Base-by-base conservation (phyloP, 164 flowering plant species). In the Nymphaea colorata region DNA sequence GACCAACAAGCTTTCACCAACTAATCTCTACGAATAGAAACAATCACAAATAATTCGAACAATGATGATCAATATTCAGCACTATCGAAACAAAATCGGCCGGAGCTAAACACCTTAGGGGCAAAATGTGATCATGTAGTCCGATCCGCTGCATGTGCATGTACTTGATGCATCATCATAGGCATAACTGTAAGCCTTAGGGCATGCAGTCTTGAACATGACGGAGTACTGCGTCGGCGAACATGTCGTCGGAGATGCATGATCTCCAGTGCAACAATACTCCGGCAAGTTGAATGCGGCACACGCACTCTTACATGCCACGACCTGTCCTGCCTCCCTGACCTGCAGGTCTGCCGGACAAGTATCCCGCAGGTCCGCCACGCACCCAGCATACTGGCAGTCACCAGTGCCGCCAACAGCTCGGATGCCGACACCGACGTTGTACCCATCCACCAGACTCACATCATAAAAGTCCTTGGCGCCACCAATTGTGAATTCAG, bases 361-460 rank as follows among this genome's bases (percentile, higher is more conserved):
- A 62, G 64, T 83, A 3, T n/a, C 71, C 72, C 89, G 89, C 43
- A 93, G 70, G 66, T 93, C 98, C 3, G 79, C 53, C 0, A 82
- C 77, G 73, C 97, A 93, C 1, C 98, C 94, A 0, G 97, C 97
- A 67, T 80, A 85, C 76, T 81, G 82, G 68, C 97, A 93, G 65
- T 85, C 86, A 0, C 98, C 98, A 11, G 83, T 69, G 3, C 92
- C 98, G 15, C 86, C 85, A 42, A 66, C 42, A 0, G 92, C 72
- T 44, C 65, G 65, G 0, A 93, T 74, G 0, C 89, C 89, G 61
- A 93, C 62, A 0, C 87, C 96, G 0, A 93, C 85, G 42, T 93
- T 93, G 84, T 91, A 93, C 2, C 97, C 98, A 69, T 93, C 98
- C 6, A 93, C 98, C 1, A 93, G 83, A 72, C 98, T 93, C 2